Conservation (phyloP, 2,329 filamentous ascomycete genomes). For the Shiraia bambusicola region DNA sequence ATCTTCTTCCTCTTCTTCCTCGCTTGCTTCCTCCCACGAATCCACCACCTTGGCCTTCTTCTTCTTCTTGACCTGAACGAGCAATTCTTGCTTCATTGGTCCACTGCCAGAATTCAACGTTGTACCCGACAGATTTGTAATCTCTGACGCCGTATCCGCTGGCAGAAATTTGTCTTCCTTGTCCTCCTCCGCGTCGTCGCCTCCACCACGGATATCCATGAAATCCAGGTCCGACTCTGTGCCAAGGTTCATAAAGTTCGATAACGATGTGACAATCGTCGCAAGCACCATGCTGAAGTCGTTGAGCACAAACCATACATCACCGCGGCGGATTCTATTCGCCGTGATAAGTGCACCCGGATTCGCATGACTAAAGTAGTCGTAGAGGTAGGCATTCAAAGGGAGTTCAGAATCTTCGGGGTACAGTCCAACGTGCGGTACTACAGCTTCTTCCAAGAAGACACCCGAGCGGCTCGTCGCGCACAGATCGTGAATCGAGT, state of each 20-base stretch:
- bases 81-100: slow-evolving; percentile 32
- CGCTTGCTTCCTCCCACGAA: slow-evolving; percentile 45
- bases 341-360: slow-evolving; percentile 60
- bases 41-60: slow-evolving; percentile 40
- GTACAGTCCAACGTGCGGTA: slow-evolving; percentile 67
- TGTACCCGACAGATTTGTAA: slow-evolving; percentile 8
- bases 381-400: slow-evolving; percentile 69
- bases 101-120: slow-evolving; percentile 18
- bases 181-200: slow-evolving; percentile 53
- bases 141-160: slow-evolving; percentile 24
- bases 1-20: slow-evolving; percentile 44
- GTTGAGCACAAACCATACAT: slow-evolving; percentile 73
- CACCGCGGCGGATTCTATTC: slow-evolving; percentile 66
- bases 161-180: slow-evolving; percentile 44
- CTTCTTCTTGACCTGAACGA: slow-evolving; percentile 43
- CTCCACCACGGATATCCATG: slow-evolving; percentile 54
- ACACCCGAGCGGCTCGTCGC: slow-evolving; percentile 65
- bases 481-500: slow-evolving; percentile 67
- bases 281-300: slow-evolving; percentile 66
- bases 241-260: slow-evolving; percentile 57
- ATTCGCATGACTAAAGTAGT: slow-evolving; percentile 76
- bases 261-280: slow-evolving; percentile 68
- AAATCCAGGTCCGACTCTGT: slow-evolving; percentile 51
- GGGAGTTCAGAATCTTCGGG: slow-evolving; percentile 57
- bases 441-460: slow-evolving; percentile 72